phyloP scores from a whole-genome alignment of 176 grass and related monocot species.

The Thalia dealbata region DNA sequence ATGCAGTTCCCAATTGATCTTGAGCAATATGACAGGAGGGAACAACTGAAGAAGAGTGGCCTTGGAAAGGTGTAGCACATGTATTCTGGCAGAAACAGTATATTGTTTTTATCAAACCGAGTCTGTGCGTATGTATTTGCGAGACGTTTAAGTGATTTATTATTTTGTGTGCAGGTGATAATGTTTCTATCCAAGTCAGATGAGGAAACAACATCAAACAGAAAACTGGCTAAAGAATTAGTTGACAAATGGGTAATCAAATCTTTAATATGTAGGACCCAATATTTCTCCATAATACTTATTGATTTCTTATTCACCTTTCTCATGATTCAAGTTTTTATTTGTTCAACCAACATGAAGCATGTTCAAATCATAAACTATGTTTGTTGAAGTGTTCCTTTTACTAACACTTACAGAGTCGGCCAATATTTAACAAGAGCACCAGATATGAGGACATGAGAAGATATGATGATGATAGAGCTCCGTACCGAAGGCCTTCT shows the following conservation, averaged over 20 bases:
- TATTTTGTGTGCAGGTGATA: slow-evolving; percentile 53
- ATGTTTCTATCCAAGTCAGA: slow-evolving; percentile 99
- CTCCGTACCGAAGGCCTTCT: slow-evolving; percentile 57
- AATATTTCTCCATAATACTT: neutral
- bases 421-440: slow-evolving; percentile 98
- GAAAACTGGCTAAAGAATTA: slow-evolving; percentile 87
- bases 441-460: slow-evolving; percentile 93
- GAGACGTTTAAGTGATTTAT: neutral
- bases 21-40: slow-evolving; percentile 76
- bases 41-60: slow-evolving; percentile 96
- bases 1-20: slow-evolving; percentile 85
- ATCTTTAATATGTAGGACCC: neutral
- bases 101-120: too few relatives aligned
- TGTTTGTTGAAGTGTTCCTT: slow-evolving; percentile 10
- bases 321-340: neutral
- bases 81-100: too few relatives aligned
- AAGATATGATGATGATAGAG: slow-evolving; percentile 62
- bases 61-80: slow-evolving; percentile 59
- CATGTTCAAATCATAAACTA: too few relatives aligned
- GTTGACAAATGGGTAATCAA: slow-evolving; percentile 94
- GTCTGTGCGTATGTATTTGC: neutral
- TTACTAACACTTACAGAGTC: slow-evolving; percentile 41
- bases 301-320: neutral
- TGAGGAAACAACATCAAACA: slow-evolving; percentile 84
- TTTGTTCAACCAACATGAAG: too few relatives aligned